Percentiles rank a stretch among this genome's conserved stretches.
Evolutionary conservation across 768 basidiomycete species (phyloP).

Genomic region (Candolleomyces aberdarensis): DNA sequence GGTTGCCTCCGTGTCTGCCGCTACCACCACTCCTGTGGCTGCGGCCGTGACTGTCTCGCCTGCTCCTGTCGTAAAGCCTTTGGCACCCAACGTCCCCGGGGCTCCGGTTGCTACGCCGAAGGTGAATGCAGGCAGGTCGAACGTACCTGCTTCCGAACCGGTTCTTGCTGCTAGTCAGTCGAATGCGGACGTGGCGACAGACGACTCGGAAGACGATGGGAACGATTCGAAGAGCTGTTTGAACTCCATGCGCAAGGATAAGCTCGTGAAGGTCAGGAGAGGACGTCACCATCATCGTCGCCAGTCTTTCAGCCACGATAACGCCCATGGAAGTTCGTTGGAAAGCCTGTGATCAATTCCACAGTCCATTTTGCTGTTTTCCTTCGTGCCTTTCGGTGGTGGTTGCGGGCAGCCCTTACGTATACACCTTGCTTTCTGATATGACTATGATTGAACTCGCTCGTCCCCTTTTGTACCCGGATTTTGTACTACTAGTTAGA

Average conservation of each 20-base stretch:
- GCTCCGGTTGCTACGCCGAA: neutral
- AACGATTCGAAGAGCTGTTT: neutral
- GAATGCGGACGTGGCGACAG: neutral
- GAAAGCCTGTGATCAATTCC: neutral
- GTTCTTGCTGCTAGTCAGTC: too few species aligned
- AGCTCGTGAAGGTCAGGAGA: conserved; percentile 4
- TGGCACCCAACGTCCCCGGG: neutral
- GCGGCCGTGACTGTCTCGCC: neutral
- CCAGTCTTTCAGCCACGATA: neutral
- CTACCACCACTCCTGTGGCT: neutral
- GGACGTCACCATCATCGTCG: conserved; percentile 1
- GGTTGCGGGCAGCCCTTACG: neutral
- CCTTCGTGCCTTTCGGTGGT: neutral
- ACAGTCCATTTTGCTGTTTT: neutral
- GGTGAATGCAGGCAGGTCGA: neutral
- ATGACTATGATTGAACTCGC: too few species aligned
- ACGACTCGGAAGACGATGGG: neutral
- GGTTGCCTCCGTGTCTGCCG: too few species aligned
- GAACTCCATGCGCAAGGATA: neutral
- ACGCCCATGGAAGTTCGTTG: neutral
- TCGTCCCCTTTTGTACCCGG: too few species aligned
- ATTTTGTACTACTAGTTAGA: too few species aligned
- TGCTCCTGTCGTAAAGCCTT: neutral
- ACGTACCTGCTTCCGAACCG: neutral
- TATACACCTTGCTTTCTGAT: too few species aligned